Conservation (phyloP, 495 filamentous ascomycete genomes). For the Umbilicaria muhlenbergii region DNA sequence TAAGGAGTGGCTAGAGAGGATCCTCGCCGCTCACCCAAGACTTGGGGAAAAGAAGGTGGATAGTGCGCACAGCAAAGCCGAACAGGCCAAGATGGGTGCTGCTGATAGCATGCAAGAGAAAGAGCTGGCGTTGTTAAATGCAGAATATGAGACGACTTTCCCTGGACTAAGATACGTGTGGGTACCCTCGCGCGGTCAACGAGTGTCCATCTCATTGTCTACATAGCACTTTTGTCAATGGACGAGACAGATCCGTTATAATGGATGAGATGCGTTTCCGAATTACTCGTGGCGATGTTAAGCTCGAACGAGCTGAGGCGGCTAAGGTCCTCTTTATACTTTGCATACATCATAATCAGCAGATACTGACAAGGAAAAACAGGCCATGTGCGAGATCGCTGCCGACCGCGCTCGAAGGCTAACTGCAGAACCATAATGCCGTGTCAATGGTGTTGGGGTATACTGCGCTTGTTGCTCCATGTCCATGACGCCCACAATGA, state of each 20-base stretch:
- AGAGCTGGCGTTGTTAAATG: constrained; percentile 50
- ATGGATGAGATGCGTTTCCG: constrained; percentile 74
- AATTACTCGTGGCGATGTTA: constrained; percentile 51
- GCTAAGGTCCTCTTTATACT: constrained; percentile 45
- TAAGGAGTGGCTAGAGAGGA: constrained; percentile 42
- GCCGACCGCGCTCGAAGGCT: constrained; percentile 42
- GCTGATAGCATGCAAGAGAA: constrained; percentile 36
- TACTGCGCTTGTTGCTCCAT: too few relatives aligned
- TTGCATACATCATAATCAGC: background rate
- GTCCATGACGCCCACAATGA: too few relatives aligned
- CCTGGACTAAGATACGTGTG: constrained; percentile 80
- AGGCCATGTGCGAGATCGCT: constrained; percentile 66
- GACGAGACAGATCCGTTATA: constrained; percentile 51
- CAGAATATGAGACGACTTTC: constrained; percentile 67
- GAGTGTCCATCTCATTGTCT: background rate
- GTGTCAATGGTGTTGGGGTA: too few relatives aligned
- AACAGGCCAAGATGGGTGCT: constrained; percentile 60
- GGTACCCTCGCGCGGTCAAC: constrained; percentile 12
- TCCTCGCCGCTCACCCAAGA: constrained; percentile 77
- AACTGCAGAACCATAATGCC: background rate
- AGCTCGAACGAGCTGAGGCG: constrained; percentile 53
- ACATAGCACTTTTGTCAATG: constrained; percentile 72
- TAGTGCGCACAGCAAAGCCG: constrained; percentile 56
- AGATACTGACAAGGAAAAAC: background rate
- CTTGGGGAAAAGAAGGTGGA: constrained; percentile 67